Base-by-base conservation (phyloP, 768 basidiomycete genomes). In the Agrocybe chaxingu region DNA sequence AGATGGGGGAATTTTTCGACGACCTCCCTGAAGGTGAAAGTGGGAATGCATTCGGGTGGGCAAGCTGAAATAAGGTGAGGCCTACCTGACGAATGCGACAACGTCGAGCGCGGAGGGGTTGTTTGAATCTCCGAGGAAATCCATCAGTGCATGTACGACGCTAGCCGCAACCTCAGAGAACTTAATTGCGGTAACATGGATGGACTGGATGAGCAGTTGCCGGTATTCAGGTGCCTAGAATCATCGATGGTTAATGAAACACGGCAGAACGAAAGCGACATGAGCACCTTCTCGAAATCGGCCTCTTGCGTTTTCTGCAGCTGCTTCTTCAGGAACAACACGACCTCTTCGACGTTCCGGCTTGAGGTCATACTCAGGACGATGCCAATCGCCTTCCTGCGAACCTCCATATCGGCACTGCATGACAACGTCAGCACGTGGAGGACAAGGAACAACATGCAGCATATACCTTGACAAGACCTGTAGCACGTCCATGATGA, bases 81-180 rank as follows among this genome's bases (percentile, higher is more conserved):
- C 66, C 12, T 53, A 75, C 73, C 77, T 73, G 47, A 77, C 75
- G 57, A 76, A 75, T 2, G 95, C 79, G 48, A 99, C 93, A 33
- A 98, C 96, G 60, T 98, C 96, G 24, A 98, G 77, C 0, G 96
- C 95, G 8, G 92, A 92, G 1, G 94, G 89, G 72, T 96, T 97
- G 70, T 87, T 95, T 1, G 91, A 85, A 68, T 98, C 95, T 19
- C 93, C 88, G 37, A 98, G 78, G 83, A 95, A 94, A 57, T 94
- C 89, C 88, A 93, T 89, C 42, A 93, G 73, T 0, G 89, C 90
- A 57, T 97, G 90, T 0, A 98, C 93, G 38, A 98, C 96, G 54
- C 85, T 94, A 1, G 92, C 90, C 4, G 97, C 96, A 11, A 99
- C 89, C 65, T 98, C 96, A 4, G 93, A 92, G 76, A 97, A 98